Percentiles rank a stretch among this genome's conserved stretches.
Conservation (phyloP, 108 stramenopile genomes). For the Schizochytrium sp. region DNA sequence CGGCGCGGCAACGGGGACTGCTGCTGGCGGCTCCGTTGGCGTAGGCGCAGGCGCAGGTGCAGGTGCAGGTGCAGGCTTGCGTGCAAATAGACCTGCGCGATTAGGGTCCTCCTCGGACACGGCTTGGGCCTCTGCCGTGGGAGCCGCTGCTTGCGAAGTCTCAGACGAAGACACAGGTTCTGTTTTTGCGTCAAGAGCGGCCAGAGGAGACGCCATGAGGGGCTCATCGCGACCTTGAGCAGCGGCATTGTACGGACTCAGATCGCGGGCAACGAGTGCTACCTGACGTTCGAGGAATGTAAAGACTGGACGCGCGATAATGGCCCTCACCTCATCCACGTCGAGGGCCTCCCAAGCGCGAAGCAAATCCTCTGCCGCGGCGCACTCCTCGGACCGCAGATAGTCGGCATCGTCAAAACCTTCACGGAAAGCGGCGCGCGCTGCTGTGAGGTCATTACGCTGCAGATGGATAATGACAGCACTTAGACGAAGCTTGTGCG, state of each 20-base stretch:
- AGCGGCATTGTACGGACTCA: not conserved
- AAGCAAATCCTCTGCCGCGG: not conserved
- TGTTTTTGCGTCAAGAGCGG: not conserved
- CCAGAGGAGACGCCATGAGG: not conserved
- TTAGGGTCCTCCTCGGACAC: not conserved
- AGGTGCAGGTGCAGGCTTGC: not conserved
- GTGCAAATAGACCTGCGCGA: not conserved
- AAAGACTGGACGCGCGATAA: not conserved
- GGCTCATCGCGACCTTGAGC: not conserved
- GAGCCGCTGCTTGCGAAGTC: not conserved
- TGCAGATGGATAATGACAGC: not conserved
- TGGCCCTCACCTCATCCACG: not conserved
- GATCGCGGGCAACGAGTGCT: not conserved
- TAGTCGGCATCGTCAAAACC: conserved; percentile 6
- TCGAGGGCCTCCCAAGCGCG: not conserved
- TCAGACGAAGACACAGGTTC: not conserved
- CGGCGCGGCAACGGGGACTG: too few species aligned
- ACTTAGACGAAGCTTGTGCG: not conserved
- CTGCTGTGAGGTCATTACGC: not conserved
- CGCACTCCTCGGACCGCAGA: not conserved
- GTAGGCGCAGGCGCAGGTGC: not conserved
- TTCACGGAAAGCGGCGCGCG: not conserved
- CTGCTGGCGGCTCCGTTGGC: too few species aligned
- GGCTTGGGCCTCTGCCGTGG: not conserved
- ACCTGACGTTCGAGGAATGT: not conserved